Conservation (phyloP, 2,329 filamentous ascomycete species). For the Rhynchosporium agropyri region DNA sequence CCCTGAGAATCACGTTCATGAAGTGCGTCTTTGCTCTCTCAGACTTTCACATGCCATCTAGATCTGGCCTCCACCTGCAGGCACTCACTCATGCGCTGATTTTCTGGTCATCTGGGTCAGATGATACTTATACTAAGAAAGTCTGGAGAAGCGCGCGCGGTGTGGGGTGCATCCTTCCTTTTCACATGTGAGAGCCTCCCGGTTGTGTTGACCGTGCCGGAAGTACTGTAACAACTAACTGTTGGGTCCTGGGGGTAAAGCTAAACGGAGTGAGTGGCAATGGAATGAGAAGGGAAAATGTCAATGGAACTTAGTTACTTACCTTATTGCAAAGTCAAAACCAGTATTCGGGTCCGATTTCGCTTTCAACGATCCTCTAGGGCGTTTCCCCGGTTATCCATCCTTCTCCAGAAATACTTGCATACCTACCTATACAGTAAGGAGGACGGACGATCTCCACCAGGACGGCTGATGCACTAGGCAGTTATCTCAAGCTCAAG, state of each 20-base stretch:
- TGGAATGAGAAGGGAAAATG: neutral
- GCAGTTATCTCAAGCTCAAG: no score
- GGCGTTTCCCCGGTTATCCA: no score
- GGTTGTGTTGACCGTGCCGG: slow-evolving; percentile 1
- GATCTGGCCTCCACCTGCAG: neutral
- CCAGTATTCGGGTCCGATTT: neutral
- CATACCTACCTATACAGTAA: neutral
- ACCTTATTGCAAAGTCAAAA: neutral
- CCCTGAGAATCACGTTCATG: slow-evolving; percentile 20
- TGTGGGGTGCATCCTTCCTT: slow-evolving; percentile 18
- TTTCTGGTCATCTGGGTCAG: slow-evolving; percentile 21
- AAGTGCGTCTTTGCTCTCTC: neutral
- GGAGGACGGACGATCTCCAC: slow-evolving; percentile 3
- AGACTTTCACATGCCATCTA: slow-evolving; percentile 27
- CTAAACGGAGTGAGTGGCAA: slow-evolving; percentile 1
- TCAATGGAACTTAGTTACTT: no score
- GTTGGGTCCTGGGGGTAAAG: neutral
- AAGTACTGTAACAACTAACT: neutral
- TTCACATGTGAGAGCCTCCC: slow-evolving; percentile 11
- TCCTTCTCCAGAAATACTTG: no score
- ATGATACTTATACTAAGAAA: slow-evolving; percentile 20
- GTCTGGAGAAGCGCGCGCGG: slow-evolving; percentile 23
- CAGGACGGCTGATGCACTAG: neutral
- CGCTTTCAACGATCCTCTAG: neutral
- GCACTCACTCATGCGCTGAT: slow-evolving; percentile 18